Conservation (phyloP, 139 green algal genomes). For the Gonium pectorale region DNA sequence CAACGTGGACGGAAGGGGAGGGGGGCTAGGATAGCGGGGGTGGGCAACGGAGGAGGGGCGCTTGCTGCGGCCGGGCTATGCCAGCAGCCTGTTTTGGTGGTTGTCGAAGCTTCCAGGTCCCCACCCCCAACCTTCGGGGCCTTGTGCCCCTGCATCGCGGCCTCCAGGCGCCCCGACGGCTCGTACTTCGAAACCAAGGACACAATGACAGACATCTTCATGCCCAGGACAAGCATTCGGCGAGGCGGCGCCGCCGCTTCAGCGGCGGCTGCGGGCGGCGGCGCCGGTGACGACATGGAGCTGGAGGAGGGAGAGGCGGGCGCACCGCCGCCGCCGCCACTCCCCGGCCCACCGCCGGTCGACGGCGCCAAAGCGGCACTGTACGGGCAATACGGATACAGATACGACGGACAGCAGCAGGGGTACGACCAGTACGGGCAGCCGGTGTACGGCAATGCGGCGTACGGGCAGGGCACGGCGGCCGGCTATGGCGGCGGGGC, state of each 20-base stretch:
- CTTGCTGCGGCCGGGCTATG: too few species aligned
- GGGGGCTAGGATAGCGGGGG: too few species aligned
- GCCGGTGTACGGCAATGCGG: neutral
- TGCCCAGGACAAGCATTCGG: constrained; percentile 15
- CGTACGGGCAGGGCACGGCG: too few species aligned
- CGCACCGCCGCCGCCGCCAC: constrained; percentile 26
- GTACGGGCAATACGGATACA: constrained; percentile 31
- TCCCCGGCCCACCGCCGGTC: neutral
- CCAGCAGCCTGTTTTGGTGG: too few species aligned
- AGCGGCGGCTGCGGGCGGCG: neutral
- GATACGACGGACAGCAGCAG: constrained; percentile 35
- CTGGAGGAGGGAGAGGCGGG: constrained; percentile 63
- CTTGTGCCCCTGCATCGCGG: too few species aligned
- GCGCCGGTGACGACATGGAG: constrained; percentile 64
- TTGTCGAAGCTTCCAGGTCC: too few species aligned
- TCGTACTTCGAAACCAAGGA: constrained; percentile 56
- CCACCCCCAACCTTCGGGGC: too few species aligned
- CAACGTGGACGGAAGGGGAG: too few species aligned
- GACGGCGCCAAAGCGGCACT: too few species aligned
- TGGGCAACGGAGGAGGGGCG: too few species aligned
- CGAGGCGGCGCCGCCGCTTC: too few species aligned
- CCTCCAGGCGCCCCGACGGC: constrained; percentile 46
- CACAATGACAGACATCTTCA: constrained; percentile 38
- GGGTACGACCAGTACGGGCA: constrained; percentile 23
- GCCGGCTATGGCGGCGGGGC: too few species aligned